phyloP scores from a whole-genome alignment of 208 protist genomes.

The Leishmania tarentolae region DNA sequence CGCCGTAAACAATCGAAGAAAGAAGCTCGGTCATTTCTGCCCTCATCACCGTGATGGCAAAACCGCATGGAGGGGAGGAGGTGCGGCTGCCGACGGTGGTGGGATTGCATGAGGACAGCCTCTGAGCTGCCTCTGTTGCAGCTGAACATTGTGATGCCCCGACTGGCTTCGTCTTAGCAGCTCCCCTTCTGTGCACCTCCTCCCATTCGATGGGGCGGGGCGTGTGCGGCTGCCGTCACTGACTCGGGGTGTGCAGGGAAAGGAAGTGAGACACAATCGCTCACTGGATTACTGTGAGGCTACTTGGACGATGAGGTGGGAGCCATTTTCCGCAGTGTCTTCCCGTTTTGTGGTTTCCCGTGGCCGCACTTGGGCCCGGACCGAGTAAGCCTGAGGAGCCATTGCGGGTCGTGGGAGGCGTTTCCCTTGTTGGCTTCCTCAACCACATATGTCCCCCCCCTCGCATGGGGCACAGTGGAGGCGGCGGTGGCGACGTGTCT shows the following conservation, averaged over 20 bases:
- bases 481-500: background rate
- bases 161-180: background rate
- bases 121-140: background rate
- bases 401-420: background rate
- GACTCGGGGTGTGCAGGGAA: background rate
- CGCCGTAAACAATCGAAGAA: background rate
- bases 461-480: background rate
- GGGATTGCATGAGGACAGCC: background rate
- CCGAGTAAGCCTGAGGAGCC: background rate
- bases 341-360: background rate
- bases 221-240: background rate
- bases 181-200: background rate
- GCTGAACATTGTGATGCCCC: background rate
- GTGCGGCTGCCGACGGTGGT: background rate
- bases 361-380: background rate
- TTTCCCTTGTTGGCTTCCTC: background rate
- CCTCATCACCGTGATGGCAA: background rate
- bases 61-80: background rate
- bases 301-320: background rate
- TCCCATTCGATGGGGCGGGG: background rate
- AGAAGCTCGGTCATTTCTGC: background rate
- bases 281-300: background rate
- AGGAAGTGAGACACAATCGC: background rate
- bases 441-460: background rate
- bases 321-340: background rate